Conservation (phyloP, 805 yeast genomes). For the Priceomyces melissophilus region DNA sequence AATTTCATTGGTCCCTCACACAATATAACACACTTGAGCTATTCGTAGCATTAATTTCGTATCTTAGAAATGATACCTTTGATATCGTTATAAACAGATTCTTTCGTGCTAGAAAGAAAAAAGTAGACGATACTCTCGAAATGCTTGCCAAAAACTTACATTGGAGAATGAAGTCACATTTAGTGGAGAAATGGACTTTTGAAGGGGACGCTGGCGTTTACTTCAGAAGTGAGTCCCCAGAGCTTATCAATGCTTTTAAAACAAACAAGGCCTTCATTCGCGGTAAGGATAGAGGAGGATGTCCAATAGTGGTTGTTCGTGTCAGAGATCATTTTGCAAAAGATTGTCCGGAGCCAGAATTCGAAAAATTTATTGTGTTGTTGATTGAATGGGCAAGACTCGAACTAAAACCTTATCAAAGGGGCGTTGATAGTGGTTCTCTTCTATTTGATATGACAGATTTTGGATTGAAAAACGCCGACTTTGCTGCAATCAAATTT, state of each 20-base stretch:
- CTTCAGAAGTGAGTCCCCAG: constrained; percentile 29
- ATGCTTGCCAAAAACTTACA: neutral
- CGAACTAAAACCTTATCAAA: constrained; percentile 40
- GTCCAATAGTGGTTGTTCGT: constrained; percentile 14
- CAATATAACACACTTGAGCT: neutral
- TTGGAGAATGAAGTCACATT: constrained; percentile 63
- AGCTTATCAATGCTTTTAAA: constrained; percentile 50
- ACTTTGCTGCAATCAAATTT: constrained; percentile 81
- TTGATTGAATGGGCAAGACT: constrained; percentile 73
- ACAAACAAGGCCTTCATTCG: constrained; percentile 65
- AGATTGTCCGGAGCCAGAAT: constrained; percentile 19
- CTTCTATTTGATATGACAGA: constrained; percentile 54
- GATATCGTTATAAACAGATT: neutral
- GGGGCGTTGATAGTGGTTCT: constrained; percentile 5
- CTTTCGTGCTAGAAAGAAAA: neutral
- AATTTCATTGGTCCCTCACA: neutral
- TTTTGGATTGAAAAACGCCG: constrained; percentile 84
- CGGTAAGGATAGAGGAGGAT: constrained; percentile 59
- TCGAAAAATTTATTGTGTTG: constrained; percentile 65
- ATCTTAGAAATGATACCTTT: constrained; percentile 2
- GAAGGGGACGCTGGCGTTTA: constrained; percentile 64
- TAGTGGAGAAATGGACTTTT: constrained; percentile 54
- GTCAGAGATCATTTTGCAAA: constrained; percentile 19
- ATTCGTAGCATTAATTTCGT: neutral
- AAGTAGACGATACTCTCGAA: neutral